Evolutionary conservation across 1,139 yeast genomes (phyloP), one percentile per base, ranked within the genome.

Genomic region (Blastobotrys malaysiensis): DNA sequence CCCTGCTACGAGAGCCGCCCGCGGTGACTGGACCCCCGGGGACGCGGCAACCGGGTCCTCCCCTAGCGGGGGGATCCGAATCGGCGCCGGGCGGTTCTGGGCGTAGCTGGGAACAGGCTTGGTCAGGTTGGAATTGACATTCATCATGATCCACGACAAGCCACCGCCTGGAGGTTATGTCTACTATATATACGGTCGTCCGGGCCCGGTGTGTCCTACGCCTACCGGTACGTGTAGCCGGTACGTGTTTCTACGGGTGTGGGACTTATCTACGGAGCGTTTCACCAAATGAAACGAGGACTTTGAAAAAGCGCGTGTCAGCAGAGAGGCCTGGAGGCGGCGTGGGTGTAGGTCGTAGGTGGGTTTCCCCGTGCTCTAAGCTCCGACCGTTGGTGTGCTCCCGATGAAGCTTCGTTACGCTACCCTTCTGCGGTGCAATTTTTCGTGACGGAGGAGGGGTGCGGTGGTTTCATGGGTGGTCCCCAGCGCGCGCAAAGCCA

Each of bases 1-100:
- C 4, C 67, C 69, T 1, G 69, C 68, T n/a, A 67, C 66, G 11
- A 67, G 56, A 11, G 68, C 68, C 7, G 70, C 70, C 31, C 69
- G 57, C 2, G 68, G 63, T 7, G 63, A 55, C 11, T 59, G 56
- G 18, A 50, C 46, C 19, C 51, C 52, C 31, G 19, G 54, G 49
- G 6, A 7, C 60, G 52, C 16, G 59, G 54, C 46, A 14, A 45
- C 39, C 9, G 52, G 50, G 11, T 50, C 49, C 18, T 61, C 63
- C 9, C 53, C 56, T 14, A 54, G 45, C 14, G 57, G 57, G 27
- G 64, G 63, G 44, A 61, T 61, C 13, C 59, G 58, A 46, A 61
- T 61, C 9, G 64, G 63, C 26, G 63, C 53, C 0, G 63, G 63
- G 26, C 60, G 44, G 39, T 53, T 31, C 43, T 45, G 39, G 16